Percentiles rank a stretch among this genome's conserved stretches.
These are phyloP conservation scores for Phytophthora citrophthora DNA, from an alignment of 352 stramenopile species.

Conservation along the genomic window DNA sequence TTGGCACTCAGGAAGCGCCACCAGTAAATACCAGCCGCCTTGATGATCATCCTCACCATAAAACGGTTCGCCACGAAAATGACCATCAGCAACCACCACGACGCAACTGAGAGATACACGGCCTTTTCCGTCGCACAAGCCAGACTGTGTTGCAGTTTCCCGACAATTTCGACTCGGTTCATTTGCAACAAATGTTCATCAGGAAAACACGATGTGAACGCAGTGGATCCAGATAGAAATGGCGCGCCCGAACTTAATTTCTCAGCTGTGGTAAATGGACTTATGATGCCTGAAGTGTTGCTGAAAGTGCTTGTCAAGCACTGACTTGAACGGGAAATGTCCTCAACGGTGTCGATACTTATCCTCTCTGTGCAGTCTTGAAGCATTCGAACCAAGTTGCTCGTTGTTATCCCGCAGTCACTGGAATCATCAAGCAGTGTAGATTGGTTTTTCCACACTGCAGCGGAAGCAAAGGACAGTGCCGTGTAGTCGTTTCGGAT, in stretches of 20 bases:
- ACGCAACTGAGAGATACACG: conserved; percentile 64
- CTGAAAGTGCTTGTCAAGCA: conserved; percentile 24
- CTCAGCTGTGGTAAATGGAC: conserved; percentile 11
- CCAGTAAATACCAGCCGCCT: conserved; percentile 47
- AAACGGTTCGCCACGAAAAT: conserved; percentile 55
- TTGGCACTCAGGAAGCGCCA: conserved; percentile 66
- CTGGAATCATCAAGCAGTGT: conserved; percentile 19
- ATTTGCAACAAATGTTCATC: conserved; percentile 2
- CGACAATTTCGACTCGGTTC: conserved; percentile 24
- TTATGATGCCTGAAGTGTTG: conserved; percentile 14
- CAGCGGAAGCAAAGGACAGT: conserved; percentile 24
- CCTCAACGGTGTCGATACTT: not conserved
- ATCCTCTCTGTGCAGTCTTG: conserved; percentile 31
- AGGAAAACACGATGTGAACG: conserved; percentile 35
- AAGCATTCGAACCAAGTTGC: conserved; percentile 39
- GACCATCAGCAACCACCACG: conserved; percentile 72
- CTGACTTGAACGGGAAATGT: conserved; percentile 30
- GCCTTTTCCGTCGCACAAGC: conserved; percentile 59
- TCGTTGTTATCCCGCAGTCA: conserved; percentile 29
- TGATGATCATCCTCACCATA: conserved; percentile 51
- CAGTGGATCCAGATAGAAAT: conserved; percentile 23
- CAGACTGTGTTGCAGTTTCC: conserved; percentile 43
- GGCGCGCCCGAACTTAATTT: conserved; percentile 24
- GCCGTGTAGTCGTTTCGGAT: conserved; percentile 37
- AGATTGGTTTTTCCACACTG: conserved; percentile 44